These are phyloP conservation scores for Podospora tetraspora DNA, from an alignment of 495 filamentous ascomycete genomes.

Conservation along the genomic window DNA sequence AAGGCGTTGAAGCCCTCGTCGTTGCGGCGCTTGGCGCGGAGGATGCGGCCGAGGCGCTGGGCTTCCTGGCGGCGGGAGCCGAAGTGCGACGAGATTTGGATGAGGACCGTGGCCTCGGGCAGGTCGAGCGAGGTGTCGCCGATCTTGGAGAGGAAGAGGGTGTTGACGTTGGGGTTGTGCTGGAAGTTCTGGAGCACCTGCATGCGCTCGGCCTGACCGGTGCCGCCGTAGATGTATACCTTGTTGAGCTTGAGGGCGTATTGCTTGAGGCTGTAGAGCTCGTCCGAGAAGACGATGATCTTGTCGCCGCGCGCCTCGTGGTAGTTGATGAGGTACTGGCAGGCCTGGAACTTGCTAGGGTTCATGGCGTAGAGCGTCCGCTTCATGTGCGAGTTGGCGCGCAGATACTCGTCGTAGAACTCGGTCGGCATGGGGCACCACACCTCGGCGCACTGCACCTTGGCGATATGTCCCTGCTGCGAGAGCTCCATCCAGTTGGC, in stretches of 20 bases:
- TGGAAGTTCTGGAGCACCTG: conserved; percentile 94
- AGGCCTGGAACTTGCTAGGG: conserved; percentile 92
- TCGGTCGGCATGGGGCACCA: conserved; percentile 99
- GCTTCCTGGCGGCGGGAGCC: conserved; percentile 96
- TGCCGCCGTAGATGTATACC: conserved; percentile 90
- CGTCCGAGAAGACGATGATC: conserved; percentile 98
- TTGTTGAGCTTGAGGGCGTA: conserved; percentile 84
- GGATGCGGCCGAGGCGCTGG: conserved; percentile 88
- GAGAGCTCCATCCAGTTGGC: conserved; percentile 99
- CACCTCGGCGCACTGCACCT: conserved; percentile 96
- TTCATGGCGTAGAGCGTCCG: conserved; percentile 95
- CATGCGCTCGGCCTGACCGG: conserved; percentile 78
- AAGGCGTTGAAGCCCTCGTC: conserved; percentile 99
- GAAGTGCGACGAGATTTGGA: conserved; percentile 98
- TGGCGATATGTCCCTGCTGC: conserved; percentile 93
- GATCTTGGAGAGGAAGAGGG: conserved; percentile 96
- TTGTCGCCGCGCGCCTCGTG: conserved; percentile 96
- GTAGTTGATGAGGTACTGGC: conserved; percentile 94
- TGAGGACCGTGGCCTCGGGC: conserved; percentile 93
- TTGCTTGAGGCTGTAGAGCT: conserved; percentile 84
- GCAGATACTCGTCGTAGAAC: conserved; percentile 91
- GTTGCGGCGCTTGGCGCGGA: conserved; percentile 91
- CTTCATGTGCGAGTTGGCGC: conserved; percentile 43
- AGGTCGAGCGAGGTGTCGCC: conserved; percentile 96
- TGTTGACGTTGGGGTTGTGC: conserved; percentile 87